phyloP scores from a whole-genome alignment of 202 grass and related monocot species.

The Hordeum pubiflorum region DNA sequence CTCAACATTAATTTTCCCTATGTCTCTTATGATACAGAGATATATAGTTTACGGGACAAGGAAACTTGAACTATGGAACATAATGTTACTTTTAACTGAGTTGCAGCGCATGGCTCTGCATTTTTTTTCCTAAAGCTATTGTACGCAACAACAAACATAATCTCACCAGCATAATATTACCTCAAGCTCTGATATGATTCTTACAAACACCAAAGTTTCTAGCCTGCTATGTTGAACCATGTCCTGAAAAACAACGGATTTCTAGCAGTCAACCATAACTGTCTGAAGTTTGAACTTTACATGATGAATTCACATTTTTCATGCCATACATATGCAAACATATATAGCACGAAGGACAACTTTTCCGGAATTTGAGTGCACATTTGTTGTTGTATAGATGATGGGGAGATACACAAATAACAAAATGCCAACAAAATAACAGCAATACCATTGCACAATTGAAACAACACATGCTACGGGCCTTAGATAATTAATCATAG shows the following conservation, averaged over 20 bases:
- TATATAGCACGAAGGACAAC: background rate
- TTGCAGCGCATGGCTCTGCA: background rate
- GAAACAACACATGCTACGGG: conserved; percentile 2
- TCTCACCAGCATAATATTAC: conserved; percentile 34
- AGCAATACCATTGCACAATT: background rate
- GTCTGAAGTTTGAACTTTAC: background rate
- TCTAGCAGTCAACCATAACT: conserved; percentile 27
- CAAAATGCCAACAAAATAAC: background rate
- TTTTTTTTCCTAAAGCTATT: background rate
- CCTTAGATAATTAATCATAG: background rate
- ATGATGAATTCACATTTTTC: background rate
- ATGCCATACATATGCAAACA: background rate
- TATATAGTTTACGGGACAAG: background rate
- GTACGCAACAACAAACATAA: background rate
- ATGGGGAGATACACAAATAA: background rate
- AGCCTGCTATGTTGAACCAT: conserved; percentile 54
- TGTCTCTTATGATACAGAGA: background rate
- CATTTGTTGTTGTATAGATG: background rate
- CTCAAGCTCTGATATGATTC: conserved; percentile 69
- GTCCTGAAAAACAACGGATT: conserved; percentile 45
- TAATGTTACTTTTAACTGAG: conserved; percentile 19
- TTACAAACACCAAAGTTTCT: conserved; percentile 70
- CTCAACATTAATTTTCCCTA: background rate
- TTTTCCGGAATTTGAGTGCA: background rate
- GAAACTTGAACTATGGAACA: background rate